Conservation (phyloP, 2,329 filamentous ascomycete genomes). For the Fusarium secorum region DNA sequence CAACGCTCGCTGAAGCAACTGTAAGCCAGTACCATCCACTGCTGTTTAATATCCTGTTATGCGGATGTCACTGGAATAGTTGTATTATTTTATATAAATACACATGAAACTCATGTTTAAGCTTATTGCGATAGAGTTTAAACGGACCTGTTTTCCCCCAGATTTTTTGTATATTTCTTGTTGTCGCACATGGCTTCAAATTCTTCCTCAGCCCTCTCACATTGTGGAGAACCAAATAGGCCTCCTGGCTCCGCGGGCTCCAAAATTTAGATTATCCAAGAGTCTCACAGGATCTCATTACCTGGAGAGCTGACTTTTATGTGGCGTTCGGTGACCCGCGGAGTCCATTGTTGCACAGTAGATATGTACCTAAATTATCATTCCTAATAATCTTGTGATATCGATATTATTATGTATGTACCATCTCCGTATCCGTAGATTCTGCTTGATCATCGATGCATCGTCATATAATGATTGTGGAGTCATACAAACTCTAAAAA, state of each 20-base stretch:
- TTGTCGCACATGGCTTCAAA: background rate
- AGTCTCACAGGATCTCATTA: background rate
- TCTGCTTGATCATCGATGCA: background rate
- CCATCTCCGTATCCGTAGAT: background rate
- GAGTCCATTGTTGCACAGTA: background rate
- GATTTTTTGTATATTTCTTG: background rate
- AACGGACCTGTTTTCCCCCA: background rate
- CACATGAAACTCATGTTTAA: background rate
- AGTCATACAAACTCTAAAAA: background rate
- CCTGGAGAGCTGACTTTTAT: background rate
- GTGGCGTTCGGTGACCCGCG: background rate
- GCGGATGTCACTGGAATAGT: background rate
- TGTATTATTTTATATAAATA: background rate
- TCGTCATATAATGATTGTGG: background rate
- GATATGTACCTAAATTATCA: background rate
- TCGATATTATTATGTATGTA: background rate
- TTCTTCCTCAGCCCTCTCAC: constrained; percentile 3
- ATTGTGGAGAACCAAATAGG: constrained; percentile 3
- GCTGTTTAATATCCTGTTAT: background rate
- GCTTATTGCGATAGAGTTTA: background rate
- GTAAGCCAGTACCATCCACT: background rate
- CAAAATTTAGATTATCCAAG: constrained; percentile 28
- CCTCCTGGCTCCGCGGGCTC: constrained; percentile 16
- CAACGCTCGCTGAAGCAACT: background rate
- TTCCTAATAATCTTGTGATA: background rate